Evolutionary conservation across 192 early-diverging fungal genomes (phyloP).

Genomic region (Coemansia erecta): DNA sequence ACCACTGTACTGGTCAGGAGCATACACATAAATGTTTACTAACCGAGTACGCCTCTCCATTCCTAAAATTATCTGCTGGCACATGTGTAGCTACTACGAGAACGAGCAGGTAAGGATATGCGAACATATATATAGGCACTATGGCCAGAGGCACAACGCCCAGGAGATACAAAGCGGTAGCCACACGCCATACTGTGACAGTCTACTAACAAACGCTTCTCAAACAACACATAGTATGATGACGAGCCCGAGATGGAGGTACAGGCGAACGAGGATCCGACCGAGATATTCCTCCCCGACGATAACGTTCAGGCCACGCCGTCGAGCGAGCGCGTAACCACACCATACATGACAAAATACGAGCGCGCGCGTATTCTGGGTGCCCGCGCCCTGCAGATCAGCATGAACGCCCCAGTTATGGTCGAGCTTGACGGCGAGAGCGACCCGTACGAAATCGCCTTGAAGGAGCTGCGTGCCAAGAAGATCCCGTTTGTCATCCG

Average conservation of each 20-base stretch:
- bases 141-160: too few species aligned
- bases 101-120: too few species aligned
- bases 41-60: too few species aligned
- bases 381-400: slow-evolving; percentile 93
- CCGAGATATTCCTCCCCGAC: slow-evolving; percentile 47
- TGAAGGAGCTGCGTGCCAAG: slow-evolving; percentile 88
- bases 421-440: slow-evolving; percentile 90
- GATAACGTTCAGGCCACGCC: slow-evolving; percentile 33
- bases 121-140: too few species aligned
- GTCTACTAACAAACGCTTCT: too few species aligned
- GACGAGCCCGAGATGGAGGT: slow-evolving; percentile 28
- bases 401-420: slow-evolving; percentile 99
- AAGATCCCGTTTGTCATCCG: slow-evolving; percentile 92
- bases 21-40: too few species aligned
- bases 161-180: too few species aligned
- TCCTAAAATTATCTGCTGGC: too few species aligned
- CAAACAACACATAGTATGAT: slow-evolving; percentile 5
- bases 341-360: slow-evolving; percentile 99
- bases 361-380: slow-evolving; percentile 88
- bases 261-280: slow-evolving; percentile 32
- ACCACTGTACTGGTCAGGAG: not conserved
- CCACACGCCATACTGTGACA: too few species aligned
- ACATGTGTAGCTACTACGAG: too few species aligned
- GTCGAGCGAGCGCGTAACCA: slow-evolving; percentile 81
- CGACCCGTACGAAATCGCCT: slow-evolving; percentile 91